Percentiles rank a stretch among this genome's conserved stretches.
phyloP scores from a whole-genome alignment of 2,329 filamentous ascomycete species.

The Dryadomyces quercus-mongolicae region DNA sequence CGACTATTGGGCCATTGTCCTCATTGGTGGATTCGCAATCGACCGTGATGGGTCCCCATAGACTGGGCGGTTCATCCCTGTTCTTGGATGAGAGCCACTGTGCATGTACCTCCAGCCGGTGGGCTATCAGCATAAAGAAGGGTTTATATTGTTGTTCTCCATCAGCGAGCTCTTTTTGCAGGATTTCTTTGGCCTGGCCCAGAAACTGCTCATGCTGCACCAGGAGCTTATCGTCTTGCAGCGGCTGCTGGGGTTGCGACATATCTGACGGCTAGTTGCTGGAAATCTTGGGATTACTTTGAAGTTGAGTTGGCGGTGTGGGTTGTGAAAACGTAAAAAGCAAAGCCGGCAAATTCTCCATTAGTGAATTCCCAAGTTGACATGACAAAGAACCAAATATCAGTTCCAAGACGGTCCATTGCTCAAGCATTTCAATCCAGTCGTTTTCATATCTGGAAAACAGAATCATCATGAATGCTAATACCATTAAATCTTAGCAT shows the following conservation, averaged over 20 bases:
- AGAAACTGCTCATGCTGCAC: conserved; percentile 4
- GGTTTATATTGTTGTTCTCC: neutral
- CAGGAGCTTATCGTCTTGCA: neutral
- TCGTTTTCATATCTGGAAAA: no score
- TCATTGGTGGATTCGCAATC: neutral
- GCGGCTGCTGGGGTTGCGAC: neutral
- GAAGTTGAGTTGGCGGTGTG: neutral
- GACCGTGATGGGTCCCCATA: conserved; percentile 2
- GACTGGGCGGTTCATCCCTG: neutral
- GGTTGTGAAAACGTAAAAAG: no score
- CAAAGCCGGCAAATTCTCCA: neutral
- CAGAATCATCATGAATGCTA: no score
- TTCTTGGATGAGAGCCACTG: neutral
- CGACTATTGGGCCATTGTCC: no score
- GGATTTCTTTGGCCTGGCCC: neutral
- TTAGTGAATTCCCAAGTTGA: no score
- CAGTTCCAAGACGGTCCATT: no score
- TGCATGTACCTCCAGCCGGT: neutral
- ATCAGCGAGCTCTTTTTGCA: neutral
- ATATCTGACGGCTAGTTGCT: neutral
- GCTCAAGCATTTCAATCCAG: no score
- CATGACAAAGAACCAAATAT: no score
- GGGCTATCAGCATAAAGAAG: neutral
- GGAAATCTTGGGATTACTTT: no score
- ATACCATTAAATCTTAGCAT: conserved; percentile 4